A percentile compares a stretch with the other conserved stretches of the same genome.
These are phyloP conservation scores for Carpinus fangiana DNA, from an alignment of 306 rosid genomes.

Conservation along the genomic window DNA sequence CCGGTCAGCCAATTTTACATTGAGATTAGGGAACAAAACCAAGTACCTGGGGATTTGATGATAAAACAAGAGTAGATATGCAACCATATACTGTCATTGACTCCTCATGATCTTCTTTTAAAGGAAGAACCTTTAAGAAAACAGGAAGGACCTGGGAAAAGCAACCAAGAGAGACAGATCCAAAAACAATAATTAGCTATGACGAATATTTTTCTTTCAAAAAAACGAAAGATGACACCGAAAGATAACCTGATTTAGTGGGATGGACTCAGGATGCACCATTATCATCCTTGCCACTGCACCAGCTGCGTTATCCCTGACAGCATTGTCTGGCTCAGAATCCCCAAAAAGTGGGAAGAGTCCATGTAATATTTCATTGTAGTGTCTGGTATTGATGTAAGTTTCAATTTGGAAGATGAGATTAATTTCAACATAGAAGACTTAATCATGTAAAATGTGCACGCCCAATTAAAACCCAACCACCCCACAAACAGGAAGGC, in stretches of 20 bases:
- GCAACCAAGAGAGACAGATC: slow-evolving; percentile 20
- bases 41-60: slow-evolving; percentile 86
- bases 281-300: slow-evolving; percentile 98
- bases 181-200: slow-evolving; percentile 18
- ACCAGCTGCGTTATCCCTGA: slow-evolving; percentile 96
- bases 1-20: neutral
- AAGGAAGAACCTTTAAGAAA: slow-evolving; percentile 84
- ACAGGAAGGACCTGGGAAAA: slow-evolving; percentile 88
- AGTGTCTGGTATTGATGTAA: slow-evolving; percentile 57
- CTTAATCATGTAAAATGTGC: slow-evolving; percentile 7
- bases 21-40: slow-evolving; percentile 14
- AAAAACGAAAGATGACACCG: slow-evolving; percentile 12
- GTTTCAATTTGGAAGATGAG: slow-evolving; percentile 8
- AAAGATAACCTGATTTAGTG: slow-evolving; percentile 74
- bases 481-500: neutral
- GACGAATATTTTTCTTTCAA: neutral
- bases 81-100: slow-evolving; percentile 91
- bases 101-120: slow-evolving; percentile 95
- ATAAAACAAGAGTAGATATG: slow-evolving; percentile 70
- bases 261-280: slow-evolving; percentile 92
- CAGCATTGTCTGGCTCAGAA: slow-evolving; percentile 96
- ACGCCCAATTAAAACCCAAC: slow-evolving; percentile 1
- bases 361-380: slow-evolving; percentile 72
- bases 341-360: slow-evolving; percentile 94
- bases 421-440: neutral